phyloP scores from a whole-genome alignment of 768 basidiomycete genomes.

The Serendipita indica region DNA sequence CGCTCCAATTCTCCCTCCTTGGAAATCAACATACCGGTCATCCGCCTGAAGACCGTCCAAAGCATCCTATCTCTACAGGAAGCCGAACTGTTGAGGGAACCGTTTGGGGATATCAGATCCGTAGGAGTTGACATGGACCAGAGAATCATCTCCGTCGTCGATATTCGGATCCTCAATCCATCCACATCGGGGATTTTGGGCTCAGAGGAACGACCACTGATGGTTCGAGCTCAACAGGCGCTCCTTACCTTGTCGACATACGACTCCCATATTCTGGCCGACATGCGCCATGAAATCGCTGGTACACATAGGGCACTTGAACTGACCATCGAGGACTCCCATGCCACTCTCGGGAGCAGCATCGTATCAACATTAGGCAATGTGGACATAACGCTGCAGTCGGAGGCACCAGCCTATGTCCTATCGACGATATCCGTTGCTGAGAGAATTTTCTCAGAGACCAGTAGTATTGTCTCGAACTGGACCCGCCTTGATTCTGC shows the following conservation, averaged over 20 bases:
- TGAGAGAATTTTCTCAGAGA: neutral
- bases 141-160: slow-evolving; percentile 8
- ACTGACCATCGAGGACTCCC: neutral
- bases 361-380: neutral
- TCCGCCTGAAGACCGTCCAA: neutral
- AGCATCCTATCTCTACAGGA: neutral
- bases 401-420: neutral
- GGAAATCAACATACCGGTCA: neutral
- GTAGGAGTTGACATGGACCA: neutral
- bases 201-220: neutral
- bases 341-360: neutral
- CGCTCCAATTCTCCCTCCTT: neutral
- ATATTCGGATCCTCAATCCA: neutral
- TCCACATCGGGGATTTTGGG: neutral
- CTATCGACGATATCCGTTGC: neutral
- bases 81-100: neutral
- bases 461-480: neutral
- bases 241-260: neutral
- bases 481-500: neutral
- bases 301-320: neutral
- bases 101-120: neutral
- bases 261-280: neutral
- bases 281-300: neutral
- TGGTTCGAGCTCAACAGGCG: neutral
- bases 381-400: neutral